These are phyloP conservation scores for Kwoniella sp. DNA, from an alignment of 768 basidiomycete genomes.

Conservation along the genomic window DNA sequence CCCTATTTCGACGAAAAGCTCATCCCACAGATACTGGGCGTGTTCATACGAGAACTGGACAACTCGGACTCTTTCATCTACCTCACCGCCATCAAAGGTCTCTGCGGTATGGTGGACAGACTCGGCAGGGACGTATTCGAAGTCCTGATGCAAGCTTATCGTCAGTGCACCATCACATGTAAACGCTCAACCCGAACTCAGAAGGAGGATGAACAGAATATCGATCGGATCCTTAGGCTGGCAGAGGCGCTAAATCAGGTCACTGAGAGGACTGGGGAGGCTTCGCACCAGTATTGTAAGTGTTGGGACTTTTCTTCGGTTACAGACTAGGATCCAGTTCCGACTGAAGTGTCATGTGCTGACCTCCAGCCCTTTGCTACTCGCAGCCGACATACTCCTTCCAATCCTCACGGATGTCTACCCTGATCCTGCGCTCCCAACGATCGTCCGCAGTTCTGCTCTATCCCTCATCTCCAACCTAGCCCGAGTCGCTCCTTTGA, in stretches of 20 bases:
- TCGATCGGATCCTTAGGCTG: slow-evolving; percentile 70
- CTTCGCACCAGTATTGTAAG: slow-evolving; percentile 71
- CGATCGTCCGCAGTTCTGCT: slow-evolving; percentile 70
- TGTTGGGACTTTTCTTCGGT: no score
- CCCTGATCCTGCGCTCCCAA: slow-evolving; percentile 67
- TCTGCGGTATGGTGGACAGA: slow-evolving; percentile 79
- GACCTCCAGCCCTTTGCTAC: not conserved
- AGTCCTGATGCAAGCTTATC: slow-evolving; percentile 69
- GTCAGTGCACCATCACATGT: not conserved
- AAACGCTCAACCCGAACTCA: slow-evolving; percentile 1
- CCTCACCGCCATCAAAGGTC: slow-evolving; percentile 85
- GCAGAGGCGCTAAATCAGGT: slow-evolving; percentile 84
- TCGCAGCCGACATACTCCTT: slow-evolving; percentile 66
- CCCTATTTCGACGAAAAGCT: slow-evolving; percentile 64
- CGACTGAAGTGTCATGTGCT: no score
- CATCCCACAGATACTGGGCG: slow-evolving; percentile 78
- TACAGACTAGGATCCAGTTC: no score
- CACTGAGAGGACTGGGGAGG: slow-evolving; percentile 70
- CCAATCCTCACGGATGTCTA: slow-evolving; percentile 71
- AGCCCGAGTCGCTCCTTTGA: slow-evolving; percentile 66
- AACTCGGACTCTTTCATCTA: slow-evolving; percentile 97
- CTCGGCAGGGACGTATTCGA: slow-evolving; percentile 74
- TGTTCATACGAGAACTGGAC: slow-evolving; percentile 80
- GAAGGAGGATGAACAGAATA: slow-evolving; percentile 15
- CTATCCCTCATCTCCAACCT: slow-evolving; percentile 74